Conservation (phyloP, 2,329 filamentous ascomycete species). For the Fusarium sarcochroum region DNA sequence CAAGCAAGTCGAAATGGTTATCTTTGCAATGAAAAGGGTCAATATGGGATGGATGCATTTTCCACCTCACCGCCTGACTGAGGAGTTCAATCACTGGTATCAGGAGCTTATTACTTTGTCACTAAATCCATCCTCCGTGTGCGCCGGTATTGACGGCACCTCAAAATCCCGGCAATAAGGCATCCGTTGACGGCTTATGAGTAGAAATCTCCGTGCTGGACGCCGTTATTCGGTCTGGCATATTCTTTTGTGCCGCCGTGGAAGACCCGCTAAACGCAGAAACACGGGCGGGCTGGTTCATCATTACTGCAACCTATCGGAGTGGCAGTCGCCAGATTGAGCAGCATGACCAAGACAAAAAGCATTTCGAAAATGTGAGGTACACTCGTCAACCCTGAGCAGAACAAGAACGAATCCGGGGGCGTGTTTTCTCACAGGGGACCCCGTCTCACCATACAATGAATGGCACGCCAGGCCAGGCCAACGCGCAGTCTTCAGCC, state of each 20-base stretch:
- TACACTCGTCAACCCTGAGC: constrained; percentile 9
- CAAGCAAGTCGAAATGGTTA: constrained; percentile 15
- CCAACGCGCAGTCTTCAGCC: constrained; percentile 47
- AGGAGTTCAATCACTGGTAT: not conserved
- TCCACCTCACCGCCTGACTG: constrained; percentile 16
- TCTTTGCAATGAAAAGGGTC: constrained; percentile 13
- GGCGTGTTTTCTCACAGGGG: constrained; percentile 45
- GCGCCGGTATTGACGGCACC: constrained; percentile 19
- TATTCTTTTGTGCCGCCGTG: constrained; percentile 23
- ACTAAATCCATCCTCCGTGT: constrained; percentile 20
- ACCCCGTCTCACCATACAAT: constrained; percentile 30
- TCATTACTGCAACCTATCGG: constrained; percentile 14
- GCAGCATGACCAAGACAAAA: constrained; percentile 28
- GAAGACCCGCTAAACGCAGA: constrained; percentile 32
- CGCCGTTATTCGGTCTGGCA: constrained; percentile 29
- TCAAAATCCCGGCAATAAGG: constrained; percentile 11
- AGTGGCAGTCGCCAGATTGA: constrained; percentile 36
- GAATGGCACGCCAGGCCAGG: constrained; percentile 42
- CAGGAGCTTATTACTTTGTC: not conserved
- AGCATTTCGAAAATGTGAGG: constrained; percentile 7
- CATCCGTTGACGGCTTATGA: constrained; percentile 14
- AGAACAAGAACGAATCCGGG: constrained; percentile 19
- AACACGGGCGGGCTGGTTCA: constrained; percentile 14
- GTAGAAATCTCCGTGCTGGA: constrained; percentile 28
- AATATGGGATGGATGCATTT: constrained; percentile 7